Base-by-base conservation (phyloP, 202 grass and related monocot genomes). In the Saccharum hybrid region DNA sequence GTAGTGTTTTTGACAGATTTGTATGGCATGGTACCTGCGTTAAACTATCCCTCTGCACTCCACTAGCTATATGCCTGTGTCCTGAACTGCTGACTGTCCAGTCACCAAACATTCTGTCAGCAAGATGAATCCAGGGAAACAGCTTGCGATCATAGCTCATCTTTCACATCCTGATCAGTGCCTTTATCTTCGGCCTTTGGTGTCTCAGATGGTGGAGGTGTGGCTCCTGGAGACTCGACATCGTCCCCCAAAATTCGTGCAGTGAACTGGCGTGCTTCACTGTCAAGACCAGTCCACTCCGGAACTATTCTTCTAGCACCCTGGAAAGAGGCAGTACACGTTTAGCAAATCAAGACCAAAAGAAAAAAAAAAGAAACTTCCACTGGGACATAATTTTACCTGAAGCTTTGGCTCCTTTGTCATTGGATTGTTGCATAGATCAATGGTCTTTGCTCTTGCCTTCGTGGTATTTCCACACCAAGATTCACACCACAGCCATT, bases 351-450 rank as follows among this genome's bases (percentile, higher is more conserved):
- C 10, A 46, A 49, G 30, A 40, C 36, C 30, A 37, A 48, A 22
- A 82, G 66, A 8, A 9, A 30, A 12, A 12, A 74, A 88, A 2
- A 51, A 61, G 19, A 88, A 64, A 78, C 48, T 69, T 69, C 10
- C 61, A 39, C 19, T n/a, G 67, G 43, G 49, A 15, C 48, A 70
- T 66, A 81, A 64, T 64, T 43, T 82, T 90, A 96, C 96, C 93
- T 98, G 91, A 80, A 98, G 91, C 82, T 98, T 98, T 68, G 96
- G 96, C 82, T 96, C 96, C 79, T 98, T 98, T 67, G 96, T 98
- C 96, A 98, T 96, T 43, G 96, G 96, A 90, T 98, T 98, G 81
- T 98, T 96, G 86, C 96, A 98, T 39, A 98, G 88, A 88, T 98
- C 93, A 84, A 98, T 98, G 81, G 93, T 98, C 77, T 94, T 98